Evolutionary conservation across 208 protist genomes (phyloP), one percentile per base, ranked within the genome.

Genomic region (Angomonas deanei): DNA sequence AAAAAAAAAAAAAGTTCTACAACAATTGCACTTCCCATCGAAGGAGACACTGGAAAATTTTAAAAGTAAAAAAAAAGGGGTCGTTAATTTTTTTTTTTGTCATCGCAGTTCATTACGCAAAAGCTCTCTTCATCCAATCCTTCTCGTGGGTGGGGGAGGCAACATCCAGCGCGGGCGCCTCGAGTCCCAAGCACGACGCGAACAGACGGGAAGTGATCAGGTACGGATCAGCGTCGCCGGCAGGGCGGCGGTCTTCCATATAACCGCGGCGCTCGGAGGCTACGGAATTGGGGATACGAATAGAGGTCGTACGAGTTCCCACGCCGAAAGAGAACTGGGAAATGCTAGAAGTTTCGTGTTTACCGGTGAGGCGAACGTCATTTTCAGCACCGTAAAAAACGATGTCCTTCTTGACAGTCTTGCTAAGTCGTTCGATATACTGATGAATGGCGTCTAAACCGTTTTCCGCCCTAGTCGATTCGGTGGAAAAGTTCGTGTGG

Each of bases 401-500:
- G 36, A 97, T 90, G 64, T 97, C 87, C 72, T 92, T 83, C 31
- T 39, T 59, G 34, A 92, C 71, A 11, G 84, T 91, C 54, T 85
- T 47, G 47, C 77, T 61, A 6, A 97, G 72, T 0, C 77, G 65
- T 47, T 95, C 85, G 38, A 86, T 77, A 55, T 93, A 93, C 50
- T 88, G 26, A 55, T 89, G 46, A 72, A 97, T 94, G 4, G 76
- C 74, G 50, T 85, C 64, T 13, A 92, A 57, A 24, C 91, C 91
- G 58, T 85, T 80, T 21, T 91, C 76, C 24, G 58, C 72, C 28
- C 89, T 84, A 70, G 78, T 99, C 26, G 72, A 75, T 62, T 93
- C 76, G 13, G 97, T 99, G 23, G 96, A 98, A 69, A 97, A 98
- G 91, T 99, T 99, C 28, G 95, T 98, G 82, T 99, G 97, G 64